A percentile compares a stretch with the other conserved stretches of the same genome.
phyloP scores from a whole-genome alignment of 2,329 filamentous ascomycete genomes.

The Anisogramma anomala region DNA sequence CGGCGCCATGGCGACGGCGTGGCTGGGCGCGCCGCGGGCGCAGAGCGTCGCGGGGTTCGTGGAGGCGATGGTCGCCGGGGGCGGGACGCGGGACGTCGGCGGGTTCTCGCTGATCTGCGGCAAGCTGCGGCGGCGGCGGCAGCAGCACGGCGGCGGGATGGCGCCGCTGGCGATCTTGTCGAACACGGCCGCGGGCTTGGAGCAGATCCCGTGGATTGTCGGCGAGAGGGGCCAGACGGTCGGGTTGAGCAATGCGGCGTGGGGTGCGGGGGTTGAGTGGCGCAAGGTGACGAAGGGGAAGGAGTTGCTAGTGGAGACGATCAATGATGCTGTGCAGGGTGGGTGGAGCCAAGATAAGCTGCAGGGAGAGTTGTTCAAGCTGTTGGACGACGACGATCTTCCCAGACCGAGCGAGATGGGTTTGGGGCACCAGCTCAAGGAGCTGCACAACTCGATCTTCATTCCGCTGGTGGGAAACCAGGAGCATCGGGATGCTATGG shows the following conservation, averaged over 20 bases:
- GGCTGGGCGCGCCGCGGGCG: slow-evolving; percentile 40
- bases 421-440: slow-evolving; percentile 42
- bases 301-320: slow-evolving; percentile 30
- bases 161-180: slow-evolving; percentile 50
- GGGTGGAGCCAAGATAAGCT: slow-evolving; percentile 35
- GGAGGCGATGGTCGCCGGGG: slow-evolving; percentile 37
- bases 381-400: slow-evolving; percentile 48
- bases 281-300: slow-evolving; percentile 48
- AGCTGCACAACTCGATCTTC: slow-evolving; percentile 50
- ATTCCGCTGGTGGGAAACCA: slow-evolving; percentile 46
- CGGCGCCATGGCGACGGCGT: slow-evolving; percentile 52
- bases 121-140: slow-evolving; percentile 30
- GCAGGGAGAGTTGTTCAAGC: slow-evolving; percentile 36
- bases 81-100: slow-evolving; percentile 48
- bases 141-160: slow-evolving; percentile 18
- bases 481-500: slow-evolving; percentile 33
- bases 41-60: slow-evolving; percentile 41
- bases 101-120: slow-evolving; percentile 58
- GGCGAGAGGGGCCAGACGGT: slow-evolving; percentile 40
- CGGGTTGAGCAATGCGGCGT: slow-evolving; percentile 53
- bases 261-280: slow-evolving; percentile 42
- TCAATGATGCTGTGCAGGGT: slow-evolving; percentile 29
- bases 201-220: slow-evolving; percentile 47
- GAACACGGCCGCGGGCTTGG: slow-evolving; percentile 42
- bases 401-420: slow-evolving; percentile 32